Percentiles rank a stretch among this genome's conserved stretches.
Conservation (phyloP, 2,329 filamentous ascomycete species). For the Fusarium hainanense region DNA sequence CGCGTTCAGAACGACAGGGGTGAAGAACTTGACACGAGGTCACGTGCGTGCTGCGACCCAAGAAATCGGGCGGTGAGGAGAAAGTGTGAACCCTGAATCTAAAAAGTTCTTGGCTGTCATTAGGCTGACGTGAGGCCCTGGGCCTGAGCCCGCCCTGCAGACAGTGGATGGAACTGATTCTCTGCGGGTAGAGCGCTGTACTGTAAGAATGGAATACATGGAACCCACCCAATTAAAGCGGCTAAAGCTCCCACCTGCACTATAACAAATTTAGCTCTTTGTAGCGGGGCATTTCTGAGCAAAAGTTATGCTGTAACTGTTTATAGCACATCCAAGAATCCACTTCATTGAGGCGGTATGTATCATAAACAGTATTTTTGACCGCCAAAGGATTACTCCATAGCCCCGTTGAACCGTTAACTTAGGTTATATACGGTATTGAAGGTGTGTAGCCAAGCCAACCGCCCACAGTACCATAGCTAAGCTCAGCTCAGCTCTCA, state of each 20-base stretch:
- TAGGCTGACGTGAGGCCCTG: conserved; percentile 41
- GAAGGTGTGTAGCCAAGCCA: neutral
- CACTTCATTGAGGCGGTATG: conserved; percentile 23
- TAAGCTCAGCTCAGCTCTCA: conserved; percentile 5
- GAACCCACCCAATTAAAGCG: conserved; percentile 32
- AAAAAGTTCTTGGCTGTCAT: neutral
- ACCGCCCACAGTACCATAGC: neutral
- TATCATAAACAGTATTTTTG: conserved; percentile 13
- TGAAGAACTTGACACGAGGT: conserved; percentile 35
- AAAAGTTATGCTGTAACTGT: conserved; percentile 15
- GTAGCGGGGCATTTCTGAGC: conserved; percentile 23
- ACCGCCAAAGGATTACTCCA: conserved; percentile 10
- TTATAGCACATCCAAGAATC: conserved; percentile 27
- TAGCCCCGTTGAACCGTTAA: neutral
- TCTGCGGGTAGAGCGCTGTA: conserved; percentile 24
- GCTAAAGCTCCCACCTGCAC: conserved; percentile 29
- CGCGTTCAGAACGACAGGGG: conserved; percentile 11
- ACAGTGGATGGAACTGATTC: neutral
- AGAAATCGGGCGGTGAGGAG: conserved; percentile 10
- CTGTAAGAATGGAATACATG: neutral
- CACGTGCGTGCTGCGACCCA: conserved; percentile 28
- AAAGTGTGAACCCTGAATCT: conserved; percentile 4
- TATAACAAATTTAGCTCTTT: conserved; percentile 13
- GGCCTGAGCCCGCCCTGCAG: neutral
- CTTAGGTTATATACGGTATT: neutral